Base-by-base conservation (phyloP, 805 yeast genomes). In the Starmera amethionina region DNA sequence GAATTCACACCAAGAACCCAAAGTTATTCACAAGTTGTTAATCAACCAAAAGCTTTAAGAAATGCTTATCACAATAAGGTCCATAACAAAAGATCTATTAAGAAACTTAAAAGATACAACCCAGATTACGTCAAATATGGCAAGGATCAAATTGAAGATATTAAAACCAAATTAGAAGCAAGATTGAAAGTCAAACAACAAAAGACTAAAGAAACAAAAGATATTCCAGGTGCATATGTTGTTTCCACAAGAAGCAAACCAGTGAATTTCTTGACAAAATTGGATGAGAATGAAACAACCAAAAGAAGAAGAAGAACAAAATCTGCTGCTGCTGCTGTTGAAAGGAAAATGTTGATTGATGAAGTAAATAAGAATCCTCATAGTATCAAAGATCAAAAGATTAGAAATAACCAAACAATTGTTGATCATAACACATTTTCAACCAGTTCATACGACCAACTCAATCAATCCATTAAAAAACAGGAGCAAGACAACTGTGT, bases 401-500 rank as follows among this genome's bases (percentile, higher is more conserved):
- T 22, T 22, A 22, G 27, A 22, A 22, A 22, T 8, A 22, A 22
- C 27, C 27, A 22, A 22, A 22, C 27, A 22, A 8, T 22, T 22
- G 9, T 22, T 22, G 27, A 22, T 22, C 27, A 22, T 22, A 22
- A 22, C 27, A 22, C 27, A 11, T 13, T 12, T 13, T 13, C 32
- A 8, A 12, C 13, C 10, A n/a, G 14, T 30, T 30, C 32, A 12
- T 5, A 30, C 7, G 32, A 12, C 10, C 32, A 30, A 7, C 14
- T 4, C 13, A n/a, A 30, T 12, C 13, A 3, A 9, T 12, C 14
- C 11, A n/a, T 30, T 11, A n/a, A 13, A 12, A 30, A 30, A 11
- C 32, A 22, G n/a, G 16, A 35, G 8, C 35, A 37, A 11, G 16
- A 49, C 16, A 60, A 60, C 25, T 74, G 79, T 55, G 70, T 64